A percentile compares a stretch with the other conserved stretches of the same genome.
Evolutionary conservation across 2,329 filamentous ascomycete species (phyloP).

Genomic region (Fusarium multiceps): DNA sequence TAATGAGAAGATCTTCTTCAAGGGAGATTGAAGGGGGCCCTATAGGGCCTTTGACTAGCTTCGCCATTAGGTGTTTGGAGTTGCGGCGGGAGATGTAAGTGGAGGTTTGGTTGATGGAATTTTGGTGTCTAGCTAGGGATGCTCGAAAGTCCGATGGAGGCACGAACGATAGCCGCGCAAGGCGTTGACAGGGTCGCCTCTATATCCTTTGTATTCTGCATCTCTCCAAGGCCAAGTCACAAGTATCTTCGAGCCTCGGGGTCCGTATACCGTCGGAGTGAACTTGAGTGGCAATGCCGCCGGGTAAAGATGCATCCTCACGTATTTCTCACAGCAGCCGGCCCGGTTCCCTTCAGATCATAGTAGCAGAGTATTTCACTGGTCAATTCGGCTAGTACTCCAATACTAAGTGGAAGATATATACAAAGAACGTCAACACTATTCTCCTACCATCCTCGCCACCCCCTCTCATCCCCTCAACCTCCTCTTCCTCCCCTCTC

Average conservation of each 20-base stretch:
- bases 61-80: background rate
- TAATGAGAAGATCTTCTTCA: background rate
- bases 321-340: background rate
- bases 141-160: background rate
- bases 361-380: background rate
- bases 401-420: background rate
- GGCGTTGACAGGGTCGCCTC: no score
- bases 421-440: constrained; percentile 1
- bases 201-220: background rate
- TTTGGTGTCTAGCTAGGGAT: background rate
- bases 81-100: background rate
- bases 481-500: background rate
- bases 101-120: background rate
- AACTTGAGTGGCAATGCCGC: background rate
- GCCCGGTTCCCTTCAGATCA: background rate
- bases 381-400: background rate
- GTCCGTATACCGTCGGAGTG: background rate
- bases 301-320: background rate
- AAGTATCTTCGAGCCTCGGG: background rate
- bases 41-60: background rate
- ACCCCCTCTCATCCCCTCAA: no score
- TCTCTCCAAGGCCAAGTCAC: background rate
- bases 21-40: background rate
- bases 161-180: background rate
- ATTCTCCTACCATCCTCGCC: background rate